Evolutionary conservation across 768 basidiomycete species (phyloP).

Genomic region (Cantharellus anzutake): DNA sequence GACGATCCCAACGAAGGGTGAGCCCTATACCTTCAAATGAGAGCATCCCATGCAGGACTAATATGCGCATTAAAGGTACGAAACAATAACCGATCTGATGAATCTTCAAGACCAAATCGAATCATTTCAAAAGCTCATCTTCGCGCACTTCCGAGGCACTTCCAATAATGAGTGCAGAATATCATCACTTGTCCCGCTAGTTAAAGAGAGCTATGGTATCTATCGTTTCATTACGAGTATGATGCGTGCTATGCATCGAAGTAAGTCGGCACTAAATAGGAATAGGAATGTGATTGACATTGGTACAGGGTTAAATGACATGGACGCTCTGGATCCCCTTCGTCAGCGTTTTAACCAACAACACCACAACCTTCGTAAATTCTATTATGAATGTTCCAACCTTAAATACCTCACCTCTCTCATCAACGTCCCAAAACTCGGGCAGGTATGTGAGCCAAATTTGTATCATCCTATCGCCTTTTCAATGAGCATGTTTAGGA

Average conservation of each 20-base stretch:
- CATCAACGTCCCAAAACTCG: constrained; percentile 96
- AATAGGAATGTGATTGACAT: neutral
- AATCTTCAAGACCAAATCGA: constrained; percentile 96
- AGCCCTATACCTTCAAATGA: constrained; percentile 13
- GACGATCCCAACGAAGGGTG: constrained; percentile 99
- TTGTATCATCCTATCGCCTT: neutral
- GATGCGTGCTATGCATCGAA: constrained; percentile 89
- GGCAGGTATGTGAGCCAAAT: constrained; percentile 35
- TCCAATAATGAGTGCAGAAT: constrained; percentile 96
- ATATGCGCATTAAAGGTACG: constrained; percentile 41
- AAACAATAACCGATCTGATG: constrained; percentile 97
- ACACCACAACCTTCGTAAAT: constrained; percentile 85
- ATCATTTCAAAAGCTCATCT: constrained; percentile 94
- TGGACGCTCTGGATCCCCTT: constrained; percentile 77
- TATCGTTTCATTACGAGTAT: constrained; percentile 98
- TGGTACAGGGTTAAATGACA: constrained; percentile 61
- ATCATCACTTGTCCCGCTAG: constrained; percentile 83
- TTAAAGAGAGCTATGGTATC: constrained; percentile 98
- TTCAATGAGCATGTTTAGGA: constrained; percentile 33
- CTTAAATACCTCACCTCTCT: constrained; percentile 93
- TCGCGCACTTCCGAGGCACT: constrained; percentile 81
- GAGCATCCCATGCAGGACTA: constrained; percentile 6
- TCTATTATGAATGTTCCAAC: constrained; percentile 99
- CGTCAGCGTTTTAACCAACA: constrained; percentile 76
- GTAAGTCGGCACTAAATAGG: constrained; percentile 26